These are phyloP conservation scores for Wickerhamomyces alni DNA, from an alignment of 805 yeast species.

Conservation along the genomic window DNA sequence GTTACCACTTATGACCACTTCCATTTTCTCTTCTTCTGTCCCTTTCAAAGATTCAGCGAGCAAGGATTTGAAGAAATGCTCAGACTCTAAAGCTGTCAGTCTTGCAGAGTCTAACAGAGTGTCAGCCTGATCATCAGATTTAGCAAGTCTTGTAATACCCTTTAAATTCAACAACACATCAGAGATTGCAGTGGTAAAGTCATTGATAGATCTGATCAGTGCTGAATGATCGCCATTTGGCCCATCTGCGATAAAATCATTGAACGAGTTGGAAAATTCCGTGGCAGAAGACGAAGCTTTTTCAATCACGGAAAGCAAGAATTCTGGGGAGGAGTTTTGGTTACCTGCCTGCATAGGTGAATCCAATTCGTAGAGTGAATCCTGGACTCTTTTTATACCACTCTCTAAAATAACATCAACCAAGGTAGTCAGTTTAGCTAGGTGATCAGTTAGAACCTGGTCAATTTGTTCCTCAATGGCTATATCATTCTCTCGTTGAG, in stretches of 20 bases:
- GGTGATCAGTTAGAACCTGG: slow-evolving; percentile 39
- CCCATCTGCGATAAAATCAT: slow-evolving; percentile 72
- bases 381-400: slow-evolving; percentile 70
- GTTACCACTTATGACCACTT: slow-evolving; percentile 70
- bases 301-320: slow-evolving; percentile 62
- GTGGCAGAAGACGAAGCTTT: slow-evolving; percentile 65
- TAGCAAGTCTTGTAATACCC: slow-evolving; percentile 56
- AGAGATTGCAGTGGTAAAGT: slow-evolving; percentile 52
- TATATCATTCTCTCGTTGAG: slow-evolving; percentile 41
- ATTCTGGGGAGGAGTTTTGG: slow-evolving; percentile 66
- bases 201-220: slow-evolving; percentile 57
- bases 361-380: slow-evolving; percentile 59
- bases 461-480: slow-evolving; percentile 58
- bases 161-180: slow-evolving; percentile 64
- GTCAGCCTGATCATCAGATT: slow-evolving; percentile 48
- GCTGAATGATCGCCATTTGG: slow-evolving; percentile 54
- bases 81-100: slow-evolving; percentile 53
- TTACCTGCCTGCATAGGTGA: slow-evolving; percentile 83
- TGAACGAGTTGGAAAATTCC: slow-evolving; percentile 74
- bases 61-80: slow-evolving; percentile 54
- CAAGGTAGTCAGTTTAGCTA: slow-evolving; percentile 46
- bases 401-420: slow-evolving; percentile 65
- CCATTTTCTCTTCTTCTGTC: slow-evolving; percentile 61
- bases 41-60: slow-evolving; percentile 46
- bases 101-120: slow-evolving; percentile 42